These are phyloP conservation scores for Leptographium lundbergii DNA, from an alignment of 2,329 filamentous ascomycete species.

Conservation along the genomic window DNA sequence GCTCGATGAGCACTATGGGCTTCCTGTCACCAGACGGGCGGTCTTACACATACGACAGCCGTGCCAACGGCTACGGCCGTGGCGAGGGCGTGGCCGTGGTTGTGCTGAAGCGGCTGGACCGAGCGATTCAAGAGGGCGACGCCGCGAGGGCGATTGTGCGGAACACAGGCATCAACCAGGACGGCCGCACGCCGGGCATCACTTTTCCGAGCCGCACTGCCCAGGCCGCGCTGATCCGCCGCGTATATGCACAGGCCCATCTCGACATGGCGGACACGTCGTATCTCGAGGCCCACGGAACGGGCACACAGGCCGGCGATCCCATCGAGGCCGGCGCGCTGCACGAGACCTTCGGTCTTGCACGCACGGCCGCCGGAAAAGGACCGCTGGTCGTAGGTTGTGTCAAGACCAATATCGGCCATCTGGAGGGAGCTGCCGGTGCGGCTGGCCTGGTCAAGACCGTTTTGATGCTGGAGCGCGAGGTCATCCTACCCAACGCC, in stretches of 20 bases:
- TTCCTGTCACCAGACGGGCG: constrained; percentile 20
- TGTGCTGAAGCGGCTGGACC: constrained; percentile 28
- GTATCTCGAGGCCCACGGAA: constrained; percentile 30
- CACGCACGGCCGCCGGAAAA: background rate
- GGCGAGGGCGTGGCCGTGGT: constrained; percentile 34
- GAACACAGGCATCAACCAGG: constrained; percentile 12
- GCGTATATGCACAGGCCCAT: constrained; percentile 9
- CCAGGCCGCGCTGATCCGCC: constrained; percentile 11
- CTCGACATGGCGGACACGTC: constrained; percentile 8
- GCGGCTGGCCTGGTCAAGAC: constrained; percentile 31
- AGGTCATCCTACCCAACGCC: constrained; percentile 22
- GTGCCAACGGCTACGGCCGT: constrained; percentile 34
- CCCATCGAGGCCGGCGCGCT: constrained; percentile 24
- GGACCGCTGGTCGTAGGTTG: constrained; percentile 17
- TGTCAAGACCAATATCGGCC: constrained; percentile 29
- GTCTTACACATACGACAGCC: constrained; percentile 23
- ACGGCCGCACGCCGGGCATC: constrained; percentile 12
- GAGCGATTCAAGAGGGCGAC: constrained; percentile 25
- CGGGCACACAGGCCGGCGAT: constrained; percentile 18
- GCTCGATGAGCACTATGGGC: constrained; percentile 36
- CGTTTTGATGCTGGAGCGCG: constrained; percentile 25
- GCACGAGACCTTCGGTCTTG: constrained; percentile 17
- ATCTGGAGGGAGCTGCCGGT: constrained; percentile 33
- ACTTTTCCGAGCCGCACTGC: constrained; percentile 16
- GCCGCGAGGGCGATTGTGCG: constrained; percentile 19